Percentiles rank a stretch among this genome's conserved stretches.
These are phyloP conservation scores for Cucumis sativus DNA, from an alignment of 306 rosid species.

Conservation along the genomic window DNA sequence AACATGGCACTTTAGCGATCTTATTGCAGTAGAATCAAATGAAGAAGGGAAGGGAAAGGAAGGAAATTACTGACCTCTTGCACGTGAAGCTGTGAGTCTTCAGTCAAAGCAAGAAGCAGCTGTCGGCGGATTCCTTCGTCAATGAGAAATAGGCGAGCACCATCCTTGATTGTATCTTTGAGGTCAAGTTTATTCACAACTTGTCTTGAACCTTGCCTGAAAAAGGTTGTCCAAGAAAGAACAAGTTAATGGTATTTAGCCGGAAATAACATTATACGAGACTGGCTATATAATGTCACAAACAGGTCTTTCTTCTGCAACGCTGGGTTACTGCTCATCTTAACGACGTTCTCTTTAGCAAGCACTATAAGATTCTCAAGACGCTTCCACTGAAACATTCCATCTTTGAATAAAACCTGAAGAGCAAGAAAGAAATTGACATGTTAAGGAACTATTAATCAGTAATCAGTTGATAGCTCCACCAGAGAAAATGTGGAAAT, in stretches of 20 bases:
- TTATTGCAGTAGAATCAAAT: neutral
- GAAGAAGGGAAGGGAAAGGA: neutral
- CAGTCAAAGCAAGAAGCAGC: slow-evolving; percentile 92
- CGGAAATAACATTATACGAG: slow-evolving; percentile 10
- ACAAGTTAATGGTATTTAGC: slow-evolving; percentile 11
- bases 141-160: slow-evolving; percentile 80
- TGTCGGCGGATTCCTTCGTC: slow-evolving; percentile 86
- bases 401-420: slow-evolving; percentile 92
- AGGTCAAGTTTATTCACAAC: slow-evolving; percentile 68
- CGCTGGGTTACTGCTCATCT: slow-evolving; percentile 94
- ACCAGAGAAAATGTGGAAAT: neutral
- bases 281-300: slow-evolving; percentile 20
- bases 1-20: slow-evolving; percentile 12
- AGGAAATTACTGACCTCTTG: slow-evolving; percentile 53
- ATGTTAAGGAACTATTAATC: neutral
- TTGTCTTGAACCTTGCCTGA: slow-evolving; percentile 40
- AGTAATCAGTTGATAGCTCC: neutral
- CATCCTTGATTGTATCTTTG: slow-evolving; percentile 90
- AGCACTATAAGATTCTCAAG: slow-evolving; percentile 93
- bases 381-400: slow-evolving; percentile 94
- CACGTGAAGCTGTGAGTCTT: slow-evolving; percentile 92
- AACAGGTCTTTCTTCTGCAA: slow-evolving; percentile 51
- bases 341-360: slow-evolving; percentile 89
- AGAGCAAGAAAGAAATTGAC: neutral
- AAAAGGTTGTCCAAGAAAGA: slow-evolving; percentile 9